These are phyloP conservation scores for Candida tunisiensis DNA, from an alignment of 1,139 yeast genomes.

Conservation along the genomic window DNA sequence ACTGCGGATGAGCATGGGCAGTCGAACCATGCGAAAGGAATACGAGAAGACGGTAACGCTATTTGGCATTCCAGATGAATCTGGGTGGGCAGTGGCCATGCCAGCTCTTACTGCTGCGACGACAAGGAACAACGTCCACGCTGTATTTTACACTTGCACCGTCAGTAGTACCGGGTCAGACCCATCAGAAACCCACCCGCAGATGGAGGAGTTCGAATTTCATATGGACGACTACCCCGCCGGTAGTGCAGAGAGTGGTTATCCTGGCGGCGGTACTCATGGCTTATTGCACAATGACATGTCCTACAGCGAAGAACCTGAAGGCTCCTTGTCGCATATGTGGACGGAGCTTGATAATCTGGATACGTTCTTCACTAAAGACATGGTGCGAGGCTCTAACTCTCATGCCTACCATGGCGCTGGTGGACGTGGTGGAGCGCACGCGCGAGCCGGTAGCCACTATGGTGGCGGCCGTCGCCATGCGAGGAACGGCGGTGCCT, in stretches of 20 bases:
- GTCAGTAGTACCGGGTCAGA: neutral
- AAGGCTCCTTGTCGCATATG: constrained; percentile 64
- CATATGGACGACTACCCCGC: constrained; percentile 60
- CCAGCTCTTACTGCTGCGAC: constrained; percentile 80
- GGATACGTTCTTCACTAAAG: constrained; percentile 82
- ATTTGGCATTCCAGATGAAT: constrained; percentile 93
- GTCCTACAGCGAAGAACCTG: constrained; percentile 9
- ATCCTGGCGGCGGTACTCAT: constrained; percentile 5
- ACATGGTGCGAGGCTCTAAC: neutral
- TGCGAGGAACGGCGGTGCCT: no score
- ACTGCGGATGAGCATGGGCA: constrained; percentile 81
- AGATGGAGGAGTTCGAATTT: constrained; percentile 18
- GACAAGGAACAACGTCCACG: constrained; percentile 85
- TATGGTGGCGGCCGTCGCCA: no score
- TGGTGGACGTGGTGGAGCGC: no score
- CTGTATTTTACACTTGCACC: constrained; percentile 79
- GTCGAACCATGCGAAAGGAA: constrained; percentile 57
- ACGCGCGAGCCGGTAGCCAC: no score
- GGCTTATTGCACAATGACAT: constrained; percentile 9
- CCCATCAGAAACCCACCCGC: constrained; percentile 10
- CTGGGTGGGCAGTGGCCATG: constrained; percentile 97
- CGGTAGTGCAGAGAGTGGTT: constrained; percentile 14
- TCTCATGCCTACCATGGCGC: no score
- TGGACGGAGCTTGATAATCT: constrained; percentile 93
- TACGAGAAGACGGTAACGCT: constrained; percentile 77